These are phyloP conservation scores for Cynara cardunculus DNA, from an alignment of 129 eudicot genomes.

Conservation along the genomic window DNA sequence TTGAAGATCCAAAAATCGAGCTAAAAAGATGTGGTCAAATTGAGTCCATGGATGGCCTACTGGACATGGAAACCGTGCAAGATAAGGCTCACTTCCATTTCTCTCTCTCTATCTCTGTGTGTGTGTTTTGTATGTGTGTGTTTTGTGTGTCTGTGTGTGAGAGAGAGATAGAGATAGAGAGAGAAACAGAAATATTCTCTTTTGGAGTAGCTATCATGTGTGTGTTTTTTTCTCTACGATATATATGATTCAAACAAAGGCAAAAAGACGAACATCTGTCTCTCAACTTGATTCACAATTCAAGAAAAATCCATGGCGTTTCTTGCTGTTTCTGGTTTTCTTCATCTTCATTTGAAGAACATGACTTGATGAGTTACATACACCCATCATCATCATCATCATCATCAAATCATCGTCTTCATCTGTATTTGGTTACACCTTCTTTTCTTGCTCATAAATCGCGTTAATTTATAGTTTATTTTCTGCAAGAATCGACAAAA, in stretches of 20 bases:
- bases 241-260: slow-evolving; percentile 33
- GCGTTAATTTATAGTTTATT: neutral
- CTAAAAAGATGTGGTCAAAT: slow-evolving; percentile 34
- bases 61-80: slow-evolving; percentile 29
- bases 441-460: neutral
- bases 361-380: neutral
- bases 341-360: slow-evolving; percentile 13
- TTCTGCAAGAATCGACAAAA: neutral
- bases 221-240: slow-evolving; percentile 35
- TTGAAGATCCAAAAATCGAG: neutral
- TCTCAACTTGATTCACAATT: slow-evolving; percentile 26
- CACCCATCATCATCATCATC: neutral
- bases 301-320: slow-evolving; percentile 17
- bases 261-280: slow-evolving; percentile 39
- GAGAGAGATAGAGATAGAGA: neutral
- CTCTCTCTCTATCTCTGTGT: neutral
- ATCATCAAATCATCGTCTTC: neutral
- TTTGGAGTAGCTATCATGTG: slow-evolving; percentile 36
- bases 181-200: slow-evolving; percentile 35
- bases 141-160: slow-evolving; percentile 9
- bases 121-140: neutral
- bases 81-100: slow-evolving; percentile 33
- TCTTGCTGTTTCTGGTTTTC: slow-evolving; percentile 1
- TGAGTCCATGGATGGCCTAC: slow-evolving; percentile 30
- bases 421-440: neutral